These are phyloP conservation scores for Yamadazyma sp. DNA, from an alignment of 1,139 yeast species.

Conservation along the genomic window DNA sequence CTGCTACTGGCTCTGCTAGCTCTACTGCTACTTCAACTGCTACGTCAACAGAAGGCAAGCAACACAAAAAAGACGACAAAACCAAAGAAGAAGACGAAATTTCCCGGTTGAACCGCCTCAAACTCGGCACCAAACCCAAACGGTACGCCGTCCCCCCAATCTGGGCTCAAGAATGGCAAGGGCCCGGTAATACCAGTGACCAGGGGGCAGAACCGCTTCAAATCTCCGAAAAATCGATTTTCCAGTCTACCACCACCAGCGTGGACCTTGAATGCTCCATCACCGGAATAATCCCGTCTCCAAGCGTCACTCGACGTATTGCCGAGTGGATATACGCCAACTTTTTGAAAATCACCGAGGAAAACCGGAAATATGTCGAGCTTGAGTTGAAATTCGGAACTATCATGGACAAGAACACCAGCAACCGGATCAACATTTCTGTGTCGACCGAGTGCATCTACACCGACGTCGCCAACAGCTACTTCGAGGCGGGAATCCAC, in stretches of 20 bases:
- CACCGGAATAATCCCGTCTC: conserved; percentile 76
- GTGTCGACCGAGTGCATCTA: conserved; percentile 75
- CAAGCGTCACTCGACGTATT: conserved; percentile 76
- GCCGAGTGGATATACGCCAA: conserved; percentile 91
- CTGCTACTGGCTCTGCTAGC: no score
- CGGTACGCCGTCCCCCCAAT: conserved; percentile 68
- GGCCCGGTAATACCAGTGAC: background rate
- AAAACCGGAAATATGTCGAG: conserved; percentile 64
- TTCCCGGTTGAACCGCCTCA: conserved; percentile 18
- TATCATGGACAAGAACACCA: conserved; percentile 65
- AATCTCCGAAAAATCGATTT: conserved; percentile 33
- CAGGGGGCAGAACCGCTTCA: conserved; percentile 3
- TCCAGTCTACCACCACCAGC: conserved; percentile 36
- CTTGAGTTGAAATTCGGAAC: conserved; percentile 82
- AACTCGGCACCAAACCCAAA: conserved; percentile 49
- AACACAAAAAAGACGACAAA: no score
- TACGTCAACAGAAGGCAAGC: no score
- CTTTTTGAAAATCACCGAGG: conserved; percentile 59
- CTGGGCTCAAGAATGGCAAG: conserved; percentile 75
- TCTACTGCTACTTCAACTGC: no score
- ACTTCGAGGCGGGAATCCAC: conserved; percentile 70
- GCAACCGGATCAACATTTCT: conserved; percentile 66
- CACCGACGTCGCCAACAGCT: conserved; percentile 55
- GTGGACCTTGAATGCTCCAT: conserved; percentile 57
- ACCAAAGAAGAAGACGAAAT: conserved; percentile 21